Percentiles rank a stretch among this genome's conserved stretches.
phyloP scores from a whole-genome alignment of 2,329 filamentous ascomycete species.

The Microsporum audouinii region DNA sequence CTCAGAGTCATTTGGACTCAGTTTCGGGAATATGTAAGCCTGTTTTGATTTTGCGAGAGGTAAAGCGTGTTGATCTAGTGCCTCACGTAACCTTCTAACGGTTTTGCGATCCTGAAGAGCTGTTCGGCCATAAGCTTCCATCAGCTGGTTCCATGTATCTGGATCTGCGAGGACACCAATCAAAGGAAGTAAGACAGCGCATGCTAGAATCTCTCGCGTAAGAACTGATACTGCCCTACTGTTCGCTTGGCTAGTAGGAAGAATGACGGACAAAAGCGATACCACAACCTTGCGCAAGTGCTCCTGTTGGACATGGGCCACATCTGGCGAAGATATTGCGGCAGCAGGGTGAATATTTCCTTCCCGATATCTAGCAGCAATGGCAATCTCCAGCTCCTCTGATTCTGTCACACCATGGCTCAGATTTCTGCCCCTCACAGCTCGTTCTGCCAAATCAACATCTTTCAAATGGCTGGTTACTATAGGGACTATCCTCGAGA shows the following conservation, averaged over 20 bases:
- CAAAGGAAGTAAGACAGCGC: conserved; percentile 75
- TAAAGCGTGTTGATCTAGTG: conserved; percentile 85
- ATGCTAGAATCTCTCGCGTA: conserved; percentile 81
- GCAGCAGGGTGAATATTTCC: conserved; percentile 82
- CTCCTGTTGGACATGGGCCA: conserved; percentile 74
- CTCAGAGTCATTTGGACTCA: conserved; percentile 75
- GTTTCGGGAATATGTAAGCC: conserved; percentile 60
- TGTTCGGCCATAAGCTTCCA: conserved; percentile 76
- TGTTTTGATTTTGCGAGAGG: conserved; percentile 57
- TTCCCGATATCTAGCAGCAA: conserved; percentile 85
- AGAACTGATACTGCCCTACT: conserved; percentile 72
- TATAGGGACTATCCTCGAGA: conserved; percentile 73
- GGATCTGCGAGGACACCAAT: conserved; percentile 75
- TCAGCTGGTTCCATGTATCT: conserved; percentile 93
- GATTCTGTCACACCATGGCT: conserved; percentile 88
- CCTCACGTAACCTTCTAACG: conserved; percentile 79
- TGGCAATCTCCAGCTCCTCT: conserved; percentile 87
- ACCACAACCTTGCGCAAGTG: conserved; percentile 68
- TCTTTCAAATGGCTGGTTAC: conserved; percentile 80
- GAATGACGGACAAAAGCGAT: conserved; percentile 59
- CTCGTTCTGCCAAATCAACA: conserved; percentile 79
- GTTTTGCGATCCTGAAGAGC: conserved; percentile 93
- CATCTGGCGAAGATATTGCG: conserved; percentile 70
- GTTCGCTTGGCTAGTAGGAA: conserved; percentile 61
- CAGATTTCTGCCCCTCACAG: conserved; percentile 74